Evolutionary conservation across 116 monocot species (phyloP).

Genomic region (Papilionanthe hybrid): DNA sequence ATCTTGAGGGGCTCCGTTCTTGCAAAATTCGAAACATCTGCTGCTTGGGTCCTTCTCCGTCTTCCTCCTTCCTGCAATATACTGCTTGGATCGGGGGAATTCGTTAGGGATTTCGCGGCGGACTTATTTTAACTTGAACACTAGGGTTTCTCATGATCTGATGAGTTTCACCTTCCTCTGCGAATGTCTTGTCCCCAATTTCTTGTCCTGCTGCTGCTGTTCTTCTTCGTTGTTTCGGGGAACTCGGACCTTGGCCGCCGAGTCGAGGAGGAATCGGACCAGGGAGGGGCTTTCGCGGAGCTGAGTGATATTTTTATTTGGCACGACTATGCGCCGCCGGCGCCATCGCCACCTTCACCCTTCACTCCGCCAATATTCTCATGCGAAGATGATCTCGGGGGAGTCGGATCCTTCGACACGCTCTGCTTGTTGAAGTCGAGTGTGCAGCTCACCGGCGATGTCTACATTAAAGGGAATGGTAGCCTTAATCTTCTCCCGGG

Average conservation of each 20-base stretch:
- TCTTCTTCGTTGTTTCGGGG: conserved; percentile 9
- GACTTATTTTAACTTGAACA: neutral
- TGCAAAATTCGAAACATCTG: neutral
- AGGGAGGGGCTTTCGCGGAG: conserved; percentile 32
- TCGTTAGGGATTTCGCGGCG: neutral
- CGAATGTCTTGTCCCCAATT: conserved; percentile 27
- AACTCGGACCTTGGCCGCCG: conserved; percentile 19
- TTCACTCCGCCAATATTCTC: conserved; percentile 54
- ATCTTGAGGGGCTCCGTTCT: neutral
- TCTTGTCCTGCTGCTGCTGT: conserved; percentile 22
- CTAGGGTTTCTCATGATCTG: conserved; percentile 24
- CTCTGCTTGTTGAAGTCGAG: conserved; percentile 57
- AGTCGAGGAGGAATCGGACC: neutral
- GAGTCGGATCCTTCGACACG: conserved; percentile 73
- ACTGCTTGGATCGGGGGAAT: neutral
- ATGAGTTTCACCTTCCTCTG: conserved; percentile 40
- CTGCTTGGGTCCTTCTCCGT: neutral
- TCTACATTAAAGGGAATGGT: conserved; percentile 70
- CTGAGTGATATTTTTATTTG: conserved; percentile 30
- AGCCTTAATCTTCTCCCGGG: conserved; percentile 58
- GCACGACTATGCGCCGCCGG: conserved; percentile 78
- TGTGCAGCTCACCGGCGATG: conserved; percentile 31
- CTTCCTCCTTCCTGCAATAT: neutral
- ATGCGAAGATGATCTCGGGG: conserved; percentile 75
- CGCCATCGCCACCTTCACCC: conserved; percentile 53